phyloP scores from a whole-genome alignment of 257 asterid genomes.

The Plantago ovata region DNA sequence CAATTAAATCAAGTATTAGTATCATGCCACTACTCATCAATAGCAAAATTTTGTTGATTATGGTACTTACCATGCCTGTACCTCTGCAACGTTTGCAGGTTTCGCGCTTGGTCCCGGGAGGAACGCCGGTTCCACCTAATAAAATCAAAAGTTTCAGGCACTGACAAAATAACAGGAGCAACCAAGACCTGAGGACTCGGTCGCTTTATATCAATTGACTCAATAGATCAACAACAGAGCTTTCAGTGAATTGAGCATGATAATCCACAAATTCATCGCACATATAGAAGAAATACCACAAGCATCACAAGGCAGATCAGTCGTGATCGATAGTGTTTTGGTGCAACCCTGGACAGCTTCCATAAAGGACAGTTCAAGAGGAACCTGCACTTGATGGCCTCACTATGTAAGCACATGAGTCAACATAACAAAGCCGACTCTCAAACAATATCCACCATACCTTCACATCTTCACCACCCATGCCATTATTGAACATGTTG shows the following conservation, averaged over 20 bases:
- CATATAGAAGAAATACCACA: constrained; percentile 51
- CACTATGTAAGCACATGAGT: constrained; percentile 25
- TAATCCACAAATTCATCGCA: constrained; percentile 1
- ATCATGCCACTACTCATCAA: not conserved
- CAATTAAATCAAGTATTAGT: constrained; percentile 9
- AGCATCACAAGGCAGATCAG: constrained; percentile 67
- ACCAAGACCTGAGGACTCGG: no score
- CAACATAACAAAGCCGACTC: constrained; percentile 2
- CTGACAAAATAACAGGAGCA: constrained; percentile 7
- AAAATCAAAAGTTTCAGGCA: constrained; percentile 17
- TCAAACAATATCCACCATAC: constrained; percentile 26
- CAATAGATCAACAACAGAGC: constrained; percentile 4
- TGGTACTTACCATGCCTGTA: constrained; percentile 69
- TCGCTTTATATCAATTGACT: constrained; percentile 11
- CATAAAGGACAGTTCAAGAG: constrained; percentile 84
- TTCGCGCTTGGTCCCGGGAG: constrained; percentile 95
- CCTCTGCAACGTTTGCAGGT: constrained; percentile 91
- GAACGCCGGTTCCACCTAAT: constrained; percentile 95
- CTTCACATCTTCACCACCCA: constrained; percentile 88
- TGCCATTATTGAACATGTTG: constrained; percentile 50
- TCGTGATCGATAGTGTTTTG: constrained; percentile 59
- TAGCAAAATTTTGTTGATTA: constrained; percentile 6
- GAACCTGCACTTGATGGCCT: constrained; percentile 36
- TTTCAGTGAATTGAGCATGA: constrained; percentile 5
- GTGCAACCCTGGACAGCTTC: constrained; percentile 96